Percentiles rank a stretch among this genome's conserved stretches.
These are phyloP conservation scores for Trichoderma sp. DNA, from an alignment of 2,329 filamentous ascomycete species.

Conservation along the genomic window DNA sequence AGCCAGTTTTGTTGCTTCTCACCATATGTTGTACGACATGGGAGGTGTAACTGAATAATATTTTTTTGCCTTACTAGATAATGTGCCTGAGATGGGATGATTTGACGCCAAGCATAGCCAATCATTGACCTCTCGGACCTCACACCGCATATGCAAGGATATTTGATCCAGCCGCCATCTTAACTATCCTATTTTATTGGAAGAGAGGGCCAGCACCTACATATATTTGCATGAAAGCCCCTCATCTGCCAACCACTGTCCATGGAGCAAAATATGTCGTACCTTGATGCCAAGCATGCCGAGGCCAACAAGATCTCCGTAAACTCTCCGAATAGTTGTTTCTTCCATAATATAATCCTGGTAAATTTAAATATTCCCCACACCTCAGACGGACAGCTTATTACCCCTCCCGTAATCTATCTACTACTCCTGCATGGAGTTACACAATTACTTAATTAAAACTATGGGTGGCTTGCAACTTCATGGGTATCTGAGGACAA, in stretches of 20 bases:
- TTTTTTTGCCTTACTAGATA: neutral
- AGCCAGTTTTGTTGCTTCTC: neutral
- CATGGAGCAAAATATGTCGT: neutral
- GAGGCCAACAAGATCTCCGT: neutral
- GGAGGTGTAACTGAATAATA: neutral
- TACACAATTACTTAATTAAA: neutral
- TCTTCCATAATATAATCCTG: neutral
- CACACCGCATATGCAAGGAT: neutral
- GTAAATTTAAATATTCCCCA: neutral
- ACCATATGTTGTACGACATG: neutral
- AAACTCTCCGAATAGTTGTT: neutral
- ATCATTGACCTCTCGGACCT: neutral
- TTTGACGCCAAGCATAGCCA: neutral
- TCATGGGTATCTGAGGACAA: neutral
- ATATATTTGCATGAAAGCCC: neutral
- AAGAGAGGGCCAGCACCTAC: neutral
- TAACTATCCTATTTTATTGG: neutral
- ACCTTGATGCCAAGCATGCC: neutral
- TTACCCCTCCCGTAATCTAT: neutral
- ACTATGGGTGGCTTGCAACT: neutral
- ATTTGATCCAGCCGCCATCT: neutral
- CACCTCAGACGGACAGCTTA: neutral
- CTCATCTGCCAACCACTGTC: neutral
- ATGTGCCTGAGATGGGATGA: neutral
- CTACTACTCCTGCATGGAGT: neutral